These are phyloP conservation scores for Westerdykella sp. DNA, from an alignment of 2,329 filamentous ascomycete species.

Conservation along the genomic window DNA sequence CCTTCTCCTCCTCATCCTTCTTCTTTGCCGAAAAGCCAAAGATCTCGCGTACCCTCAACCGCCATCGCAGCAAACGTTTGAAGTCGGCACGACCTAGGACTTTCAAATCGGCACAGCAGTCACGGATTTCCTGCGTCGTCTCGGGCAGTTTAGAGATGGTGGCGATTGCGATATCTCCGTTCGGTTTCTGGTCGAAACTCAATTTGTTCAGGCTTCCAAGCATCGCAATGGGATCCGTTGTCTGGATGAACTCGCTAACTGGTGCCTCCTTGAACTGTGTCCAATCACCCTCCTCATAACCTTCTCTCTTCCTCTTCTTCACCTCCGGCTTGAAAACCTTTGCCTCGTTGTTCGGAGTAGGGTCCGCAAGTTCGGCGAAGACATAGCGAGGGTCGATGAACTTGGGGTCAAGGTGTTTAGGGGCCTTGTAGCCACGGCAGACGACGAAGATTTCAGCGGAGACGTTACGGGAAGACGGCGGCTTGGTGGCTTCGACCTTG, in stretches of 20 bases:
- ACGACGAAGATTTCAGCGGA: constrained; percentile 99
- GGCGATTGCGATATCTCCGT: constrained; percentile 74
- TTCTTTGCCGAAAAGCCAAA: constrained; percentile 83
- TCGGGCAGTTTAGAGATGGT: constrained; percentile 75
- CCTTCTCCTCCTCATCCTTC: constrained; percentile 44
- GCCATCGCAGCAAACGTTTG: constrained; percentile 81
- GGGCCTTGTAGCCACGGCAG: constrained; percentile 89
- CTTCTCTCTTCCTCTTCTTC: constrained; percentile 95
- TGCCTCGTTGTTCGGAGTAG: constrained; percentile 89
- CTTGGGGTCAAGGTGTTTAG: constrained; percentile 84
- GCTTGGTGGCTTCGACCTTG: constrained; percentile 95
- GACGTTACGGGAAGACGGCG: constrained; percentile 89
- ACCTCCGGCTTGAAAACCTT: constrained; percentile 96
- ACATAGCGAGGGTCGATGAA: constrained; percentile 86
- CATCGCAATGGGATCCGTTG: constrained; percentile 85
- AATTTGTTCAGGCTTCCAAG: constrained; percentile 80
- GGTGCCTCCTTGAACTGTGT: constrained; percentile 84
- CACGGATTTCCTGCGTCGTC: constrained; percentile 59
- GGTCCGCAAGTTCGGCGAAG: constrained; percentile 83
- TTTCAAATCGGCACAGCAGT: constrained; percentile 66
- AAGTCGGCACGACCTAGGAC: constrained; percentile 93
- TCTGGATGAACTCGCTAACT: constrained; percentile 91
- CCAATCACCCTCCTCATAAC: constrained; percentile 95
- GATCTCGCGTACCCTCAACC: constrained; percentile 78
- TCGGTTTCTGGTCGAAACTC: constrained; percentile 70